Evolutionary conservation across 345 rosid species (phyloP).

Genomic region (Cardamine resedifolia): DNA sequence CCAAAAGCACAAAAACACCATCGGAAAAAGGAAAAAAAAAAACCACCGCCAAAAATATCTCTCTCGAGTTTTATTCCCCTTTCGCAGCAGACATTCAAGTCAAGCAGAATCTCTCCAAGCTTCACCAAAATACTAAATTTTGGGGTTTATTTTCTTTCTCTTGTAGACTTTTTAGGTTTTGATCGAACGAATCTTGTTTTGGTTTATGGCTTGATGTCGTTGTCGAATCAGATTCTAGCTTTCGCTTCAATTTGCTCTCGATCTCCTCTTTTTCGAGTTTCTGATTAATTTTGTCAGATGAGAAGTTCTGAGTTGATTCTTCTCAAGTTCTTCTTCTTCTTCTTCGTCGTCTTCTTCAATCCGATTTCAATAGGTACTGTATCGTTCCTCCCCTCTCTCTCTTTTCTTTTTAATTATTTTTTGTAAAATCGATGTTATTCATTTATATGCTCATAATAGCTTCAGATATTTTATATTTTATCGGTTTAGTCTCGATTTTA

Average conservation of each 20-base stretch:
- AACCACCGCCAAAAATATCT: neutral
- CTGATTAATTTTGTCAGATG: slow-evolving; percentile 37
- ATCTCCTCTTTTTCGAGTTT: slow-evolving; percentile 14
- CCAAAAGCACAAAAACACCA: slow-evolving; percentile 18
- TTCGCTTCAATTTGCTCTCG: neutral
- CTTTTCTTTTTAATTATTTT: neutral
- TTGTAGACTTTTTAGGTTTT: neutral
- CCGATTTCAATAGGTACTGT: slow-evolving; percentile 53
- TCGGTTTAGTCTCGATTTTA: neutral
- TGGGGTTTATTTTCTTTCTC: neutral
- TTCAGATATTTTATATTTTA: slow-evolving; percentile 15
- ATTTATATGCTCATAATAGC: neutral
- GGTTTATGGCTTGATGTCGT: neutral
- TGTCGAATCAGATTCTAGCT: slow-evolving; percentile 25
- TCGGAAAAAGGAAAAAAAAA: neutral
- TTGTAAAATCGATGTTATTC: neutral
- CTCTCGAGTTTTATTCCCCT: neutral
- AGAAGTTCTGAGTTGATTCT: slow-evolving; percentile 39
- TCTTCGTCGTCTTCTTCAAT: slow-evolving; percentile 44
- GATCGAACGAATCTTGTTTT: slow-evolving; percentile 25
- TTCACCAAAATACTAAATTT: neutral
- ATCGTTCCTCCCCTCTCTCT: neutral
- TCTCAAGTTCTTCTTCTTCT: slow-evolving; percentile 37
- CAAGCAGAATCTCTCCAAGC: slow-evolving; percentile 11
- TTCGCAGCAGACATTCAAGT: slow-evolving; percentile 25